Evolutionary conservation across 345 rosid genomes (phyloP).

Genomic region (Laguncularia racemosa): DNA sequence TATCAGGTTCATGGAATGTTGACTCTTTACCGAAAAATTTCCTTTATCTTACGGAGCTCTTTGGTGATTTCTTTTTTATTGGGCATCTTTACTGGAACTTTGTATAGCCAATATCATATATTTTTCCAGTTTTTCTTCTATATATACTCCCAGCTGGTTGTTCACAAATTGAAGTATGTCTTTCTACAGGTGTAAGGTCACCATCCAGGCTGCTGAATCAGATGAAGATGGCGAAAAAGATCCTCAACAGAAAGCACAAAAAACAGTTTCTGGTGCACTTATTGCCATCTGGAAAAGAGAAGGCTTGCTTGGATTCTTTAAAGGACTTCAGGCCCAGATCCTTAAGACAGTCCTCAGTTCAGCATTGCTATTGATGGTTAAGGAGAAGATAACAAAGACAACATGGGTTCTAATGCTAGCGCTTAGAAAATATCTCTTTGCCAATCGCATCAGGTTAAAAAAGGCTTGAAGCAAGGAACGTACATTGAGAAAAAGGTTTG

Average conservation of each 20-base stretch:
- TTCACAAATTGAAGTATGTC: background rate
- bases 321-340: conserved; percentile 86
- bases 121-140: background rate
- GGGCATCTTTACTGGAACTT: background rate
- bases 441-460: conserved; percentile 35
- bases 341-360: conserved; percentile 94
- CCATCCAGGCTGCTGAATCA: conserved; percentile 71
- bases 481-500: no score
- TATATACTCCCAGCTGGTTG: no score
- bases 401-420: conserved; percentile 80
- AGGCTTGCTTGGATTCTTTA: conserved; percentile 77
- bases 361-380: conserved; percentile 86
- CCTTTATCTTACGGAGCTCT: conserved; percentile 1
- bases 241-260: conserved; percentile 21
- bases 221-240: conserved; percentile 34
- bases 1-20: conserved; percentile 42
- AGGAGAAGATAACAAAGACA: conserved; percentile 77
- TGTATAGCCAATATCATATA: background rate
- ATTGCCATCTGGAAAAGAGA: conserved; percentile 65
- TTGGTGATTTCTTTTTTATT: no score
- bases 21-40: background rate
- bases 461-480: conserved; percentile 9
- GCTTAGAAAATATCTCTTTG: conserved; percentile 39
- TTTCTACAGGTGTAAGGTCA: conserved; percentile 72
- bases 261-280: conserved; percentile 45